Evolutionary conservation across 164 flowering plant species (phyloP), one percentile per base, ranked within the genome.

Genomic region (Saururus chinensis): DNA sequence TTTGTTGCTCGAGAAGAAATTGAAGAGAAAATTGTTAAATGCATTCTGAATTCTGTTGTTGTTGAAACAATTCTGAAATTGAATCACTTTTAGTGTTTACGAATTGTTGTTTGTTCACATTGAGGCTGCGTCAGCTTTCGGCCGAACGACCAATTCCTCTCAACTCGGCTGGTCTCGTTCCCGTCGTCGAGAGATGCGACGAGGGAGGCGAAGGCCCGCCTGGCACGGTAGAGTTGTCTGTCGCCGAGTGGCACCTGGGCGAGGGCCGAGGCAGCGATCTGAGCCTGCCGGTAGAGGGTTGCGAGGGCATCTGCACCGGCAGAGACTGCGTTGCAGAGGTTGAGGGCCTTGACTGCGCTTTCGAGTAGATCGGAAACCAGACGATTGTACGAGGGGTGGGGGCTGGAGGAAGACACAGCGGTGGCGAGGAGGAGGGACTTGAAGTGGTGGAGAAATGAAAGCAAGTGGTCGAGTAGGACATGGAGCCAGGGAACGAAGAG

Each of bases 291-390:
- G 60, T 75, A 71, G 81, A 85, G 82, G 19, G 40, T 51, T 2
- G 74, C 64, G 14, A 84, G 60, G 55, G 68, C 64, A 65, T 82
- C 87, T 52, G 79, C 71, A 51, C 84, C 92, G 53, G 81, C 79
- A 19, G 84, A 74, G 20, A 66, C 67, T 1, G 87, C 87, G 71
- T 82, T 82, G 66, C 84, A 86, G 4, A 86, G 62, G 30, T 86
- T 89, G 30, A 86, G 85, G 1, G 89, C 89, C 66, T 86, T 84
- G 22, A 86, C 65, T 20, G 79, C 66, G 53, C 81, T 58, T 9
- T 86, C 89, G 59, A 74, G 75, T 40, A 65, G 76, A 0, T 86
- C 92, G 26, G 69, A 26, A 21, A 79, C 48, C 19, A 64, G 60
- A 37, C 66, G 60, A 4, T 64, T 53, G 17, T 23, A 2, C 24